Evolutionary conservation across 129 eudicot genomes (phyloP).

Genomic region (Chrysanthemum lavandulifolium): DNA sequence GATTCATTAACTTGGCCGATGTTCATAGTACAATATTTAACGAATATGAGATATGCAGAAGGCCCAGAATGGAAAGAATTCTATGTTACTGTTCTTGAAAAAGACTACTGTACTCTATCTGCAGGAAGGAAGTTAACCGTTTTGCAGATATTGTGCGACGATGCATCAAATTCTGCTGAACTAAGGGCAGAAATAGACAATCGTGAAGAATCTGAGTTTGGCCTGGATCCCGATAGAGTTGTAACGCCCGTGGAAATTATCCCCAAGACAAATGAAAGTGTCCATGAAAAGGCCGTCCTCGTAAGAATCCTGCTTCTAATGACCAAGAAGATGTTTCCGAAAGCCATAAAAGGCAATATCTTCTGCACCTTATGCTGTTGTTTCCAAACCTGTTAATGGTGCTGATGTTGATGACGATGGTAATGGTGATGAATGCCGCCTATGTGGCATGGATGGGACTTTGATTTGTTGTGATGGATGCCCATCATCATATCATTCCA

Average conservation of each 20-base stretch:
- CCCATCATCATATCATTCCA: slow-evolving; percentile 89
- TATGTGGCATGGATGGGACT: slow-evolving; percentile 97
- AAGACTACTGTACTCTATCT: slow-evolving; percentile 68
- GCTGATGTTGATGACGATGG: slow-evolving; percentile 60
- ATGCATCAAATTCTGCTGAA: slow-evolving; percentile 68
- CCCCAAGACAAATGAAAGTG: slow-evolving; percentile 34
- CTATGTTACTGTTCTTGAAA: slow-evolving; percentile 55
- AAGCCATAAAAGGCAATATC: slow-evolving; percentile 29
- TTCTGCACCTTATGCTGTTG: slow-evolving; percentile 26
- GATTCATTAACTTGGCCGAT: slow-evolving; percentile 96
- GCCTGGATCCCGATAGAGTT: slow-evolving; percentile 50
- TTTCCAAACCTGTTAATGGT: slow-evolving; percentile 29
- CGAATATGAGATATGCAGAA: slow-evolving; percentile 60
- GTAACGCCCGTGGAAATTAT: slow-evolving; percentile 33
- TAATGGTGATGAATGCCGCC: slow-evolving; percentile 90
- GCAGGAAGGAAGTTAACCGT: slow-evolving; percentile 59
- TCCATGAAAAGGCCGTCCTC: slow-evolving; percentile 22
- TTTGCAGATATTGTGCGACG: slow-evolving; percentile 89
- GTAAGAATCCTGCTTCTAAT: slow-evolving; percentile 52
- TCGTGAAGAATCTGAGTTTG: slow-evolving; percentile 75
- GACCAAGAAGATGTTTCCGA: slow-evolving; percentile 42
- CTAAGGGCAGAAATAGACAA: slow-evolving; percentile 75
- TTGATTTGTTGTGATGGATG: slow-evolving; percentile 98
- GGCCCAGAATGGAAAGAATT: slow-evolving; percentile 79
- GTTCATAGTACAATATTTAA: slow-evolving; percentile 68